phyloP scores from a whole-genome alignment of 768 basidiomycete species.

The Exsudoporus frostii region DNA sequence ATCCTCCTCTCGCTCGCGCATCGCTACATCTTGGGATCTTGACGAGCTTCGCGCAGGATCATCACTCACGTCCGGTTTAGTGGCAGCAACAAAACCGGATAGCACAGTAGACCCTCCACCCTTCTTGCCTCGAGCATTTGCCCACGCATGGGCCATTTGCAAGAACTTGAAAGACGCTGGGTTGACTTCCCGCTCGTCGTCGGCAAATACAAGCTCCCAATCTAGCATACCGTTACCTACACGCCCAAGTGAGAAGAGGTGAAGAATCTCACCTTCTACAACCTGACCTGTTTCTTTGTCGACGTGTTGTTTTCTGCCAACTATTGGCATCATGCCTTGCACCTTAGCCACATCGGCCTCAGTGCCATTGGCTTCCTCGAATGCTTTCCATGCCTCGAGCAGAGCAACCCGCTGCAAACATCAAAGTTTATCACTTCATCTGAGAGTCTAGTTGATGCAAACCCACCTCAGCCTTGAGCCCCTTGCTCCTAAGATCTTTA shows the following conservation, averaged over 20 bases:
- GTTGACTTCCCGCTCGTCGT: slow-evolving; percentile 93
- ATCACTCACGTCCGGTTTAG: slow-evolving; percentile 13
- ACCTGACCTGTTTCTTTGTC: slow-evolving; percentile 83
- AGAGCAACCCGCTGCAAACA: slow-evolving; percentile 76
- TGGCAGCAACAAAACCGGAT: slow-evolving; percentile 49
- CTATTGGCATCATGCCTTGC: slow-evolving; percentile 89
- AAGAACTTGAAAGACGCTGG: slow-evolving; percentile 94
- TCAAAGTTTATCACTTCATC: not conserved
- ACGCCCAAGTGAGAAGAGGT: not conserved
- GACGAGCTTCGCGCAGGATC: slow-evolving; percentile 6
- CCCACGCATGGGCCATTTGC: slow-evolving; percentile 94
- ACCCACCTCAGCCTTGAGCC: slow-evolving; percentile 84
- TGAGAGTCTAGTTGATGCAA: not conserved
- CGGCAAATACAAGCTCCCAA: slow-evolving; percentile 93
- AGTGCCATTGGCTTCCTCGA: slow-evolving; percentile 80
- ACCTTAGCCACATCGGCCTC: slow-evolving; percentile 76
- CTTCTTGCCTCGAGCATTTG: slow-evolving; percentile 48
- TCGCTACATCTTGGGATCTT: slow-evolving; percentile 21
- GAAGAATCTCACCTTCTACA: slow-evolving; percentile 65
- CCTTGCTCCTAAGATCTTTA: slow-evolving; percentile 77
- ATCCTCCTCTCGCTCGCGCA: slow-evolving; percentile 21
- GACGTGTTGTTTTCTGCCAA: slow-evolving; percentile 78
- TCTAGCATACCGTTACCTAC: slow-evolving; percentile 44
- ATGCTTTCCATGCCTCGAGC: slow-evolving; percentile 93
- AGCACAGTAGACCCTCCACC: slow-evolving; percentile 34